phyloP scores from a whole-genome alignment of 768 basidiomycete species.

The Lactarius indigo region DNA sequence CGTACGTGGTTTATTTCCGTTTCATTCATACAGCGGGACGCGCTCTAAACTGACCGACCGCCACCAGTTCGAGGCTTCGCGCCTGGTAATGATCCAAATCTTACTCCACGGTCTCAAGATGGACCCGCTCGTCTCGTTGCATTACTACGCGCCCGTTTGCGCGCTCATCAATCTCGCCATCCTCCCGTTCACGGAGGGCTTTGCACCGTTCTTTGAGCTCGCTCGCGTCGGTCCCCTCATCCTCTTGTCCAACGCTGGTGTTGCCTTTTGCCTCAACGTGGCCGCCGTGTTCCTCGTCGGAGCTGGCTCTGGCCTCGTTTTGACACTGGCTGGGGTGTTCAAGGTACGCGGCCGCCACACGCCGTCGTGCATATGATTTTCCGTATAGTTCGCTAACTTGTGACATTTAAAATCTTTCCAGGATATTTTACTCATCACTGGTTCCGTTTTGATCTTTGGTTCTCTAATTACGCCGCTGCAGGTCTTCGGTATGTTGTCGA shows the following conservation, averaged over 20 bases:
- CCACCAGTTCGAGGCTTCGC: slow-evolving; percentile 83
- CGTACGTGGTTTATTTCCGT: slow-evolving; percentile 43
- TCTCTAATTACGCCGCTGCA: slow-evolving; percentile 79
- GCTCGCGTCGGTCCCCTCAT: slow-evolving; percentile 49
- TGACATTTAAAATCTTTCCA: slow-evolving; percentile 28
- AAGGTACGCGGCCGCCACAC: slow-evolving; percentile 48
- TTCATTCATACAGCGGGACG: background rate
- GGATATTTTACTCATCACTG: slow-evolving; percentile 93
- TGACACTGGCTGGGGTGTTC: slow-evolving; percentile 92
- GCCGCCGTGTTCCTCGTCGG: slow-evolving; percentile 94
- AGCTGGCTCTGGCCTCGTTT: slow-evolving; percentile 79
- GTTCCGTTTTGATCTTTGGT: slow-evolving; percentile 85
- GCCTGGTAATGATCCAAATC: slow-evolving; percentile 94
- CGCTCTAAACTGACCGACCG: background rate
- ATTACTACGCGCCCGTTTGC: slow-evolving; percentile 97
- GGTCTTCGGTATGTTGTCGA: slow-evolving; percentile 55
- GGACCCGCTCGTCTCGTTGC: slow-evolving; percentile 92
- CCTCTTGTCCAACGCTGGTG: slow-evolving; percentile 76
- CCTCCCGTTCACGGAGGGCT: slow-evolving; percentile 89
- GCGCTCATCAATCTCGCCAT: slow-evolving; percentile 82
- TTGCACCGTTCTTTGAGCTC: slow-evolving; percentile 78
- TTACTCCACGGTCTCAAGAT: slow-evolving; percentile 94
- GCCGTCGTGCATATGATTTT: background rate
- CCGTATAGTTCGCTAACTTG: background rate
- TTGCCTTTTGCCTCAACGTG: slow-evolving; percentile 88